These are phyloP conservation scores for Dendrobium nobile DNA, from an alignment of 106 monocot genomes.

Conservation along the genomic window DNA sequence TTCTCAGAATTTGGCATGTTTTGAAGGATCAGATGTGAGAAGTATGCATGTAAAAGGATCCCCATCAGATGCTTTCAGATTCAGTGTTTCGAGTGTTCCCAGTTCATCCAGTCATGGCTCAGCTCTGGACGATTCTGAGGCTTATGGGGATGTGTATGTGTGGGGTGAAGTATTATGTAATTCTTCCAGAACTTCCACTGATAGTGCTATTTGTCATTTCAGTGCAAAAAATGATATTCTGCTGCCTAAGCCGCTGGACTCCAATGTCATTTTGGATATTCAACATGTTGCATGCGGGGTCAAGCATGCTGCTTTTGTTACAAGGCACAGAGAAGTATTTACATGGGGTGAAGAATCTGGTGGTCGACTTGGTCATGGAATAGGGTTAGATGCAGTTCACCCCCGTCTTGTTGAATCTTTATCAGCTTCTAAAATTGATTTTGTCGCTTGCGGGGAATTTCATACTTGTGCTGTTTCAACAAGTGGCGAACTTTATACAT, in stretches of 20 bases:
- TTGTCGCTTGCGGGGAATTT: constrained; percentile 86
- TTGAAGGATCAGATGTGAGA: constrained; percentile 60
- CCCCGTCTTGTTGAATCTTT: constrained; percentile 83
- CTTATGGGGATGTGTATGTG: constrained; percentile 62
- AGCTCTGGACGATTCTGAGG: constrained; percentile 59
- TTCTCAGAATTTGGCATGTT: constrained; percentile 21
- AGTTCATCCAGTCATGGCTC: constrained; percentile 82
- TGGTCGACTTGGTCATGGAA: constrained; percentile 86
- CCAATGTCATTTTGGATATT: constrained; percentile 80
- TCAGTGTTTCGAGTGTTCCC: constrained; percentile 70
- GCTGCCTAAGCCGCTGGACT: constrained; percentile 75
- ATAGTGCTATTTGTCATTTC: constrained; percentile 25
- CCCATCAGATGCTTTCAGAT: constrained; percentile 58
- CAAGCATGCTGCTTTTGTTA: constrained; percentile 82
- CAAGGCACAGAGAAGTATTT: constrained; percentile 76
- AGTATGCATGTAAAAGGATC: constrained; percentile 61
- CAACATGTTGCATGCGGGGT: constrained; percentile 76
- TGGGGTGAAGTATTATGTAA: constrained; percentile 74
- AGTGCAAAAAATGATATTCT: constrained; percentile 57
- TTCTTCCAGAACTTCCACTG: constrained; percentile 19
- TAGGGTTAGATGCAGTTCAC: constrained; percentile 45
- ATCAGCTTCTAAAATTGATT: constrained; percentile 38
- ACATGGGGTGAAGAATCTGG: constrained; percentile 98
- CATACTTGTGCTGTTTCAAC: constrained; percentile 89
- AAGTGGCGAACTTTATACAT: constrained; percentile 81